Base-by-base conservation (phyloP, 768 basidiomycete genomes). In the Kwoniella europaea region DNA sequence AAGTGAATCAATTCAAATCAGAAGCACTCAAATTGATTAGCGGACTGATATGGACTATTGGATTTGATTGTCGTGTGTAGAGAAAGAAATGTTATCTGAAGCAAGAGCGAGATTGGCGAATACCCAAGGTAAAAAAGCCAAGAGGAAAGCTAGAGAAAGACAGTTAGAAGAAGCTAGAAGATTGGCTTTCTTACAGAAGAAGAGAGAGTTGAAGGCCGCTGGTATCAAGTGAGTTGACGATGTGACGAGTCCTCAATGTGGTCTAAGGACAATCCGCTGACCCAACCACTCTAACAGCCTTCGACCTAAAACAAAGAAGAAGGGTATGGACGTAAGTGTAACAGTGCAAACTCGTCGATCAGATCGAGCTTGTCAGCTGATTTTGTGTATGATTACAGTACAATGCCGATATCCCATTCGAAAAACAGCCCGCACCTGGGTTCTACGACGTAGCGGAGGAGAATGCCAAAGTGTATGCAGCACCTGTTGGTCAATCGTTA, bases 11-110 rank as follows among this genome's bases (percentile, higher is more conserved):
- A 27, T 5, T 35, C 24, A 15, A 58, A 58, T n/a, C 24, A 58
- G 18, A 16, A 58, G 22, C 15, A 15, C 15, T 13, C 5, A 35
- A 13, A 58, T 58, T 58, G 24, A 22, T 2, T 6, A 9, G 20
- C 13, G 24, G 2, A 35, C 35, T 35, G 35, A 35, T 35, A 35
- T 35, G 35, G 35, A 35, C 7, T n/a, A n/a, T n/a, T n/a, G n/a
- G n/a, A 35, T 35, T 35, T 35, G 35, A 4, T 35, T 35, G 35
- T 73, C 7, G 20, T 20, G 50, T 16, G 29, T 76, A 94, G 94
- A 98, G 85, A 98, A 98, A 90, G 97, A 98, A 84, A 98, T 99
- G 97, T 85, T 99, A 78, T 98, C 97, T 1, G 97, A 99, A 84
- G 97, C 97, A 35, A 91, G 97, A 75, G 97, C 97, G 6, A 91